phyloP scores from a whole-genome alignment of 768 basidiomycete species.

The Mycena indigotica region DNA sequence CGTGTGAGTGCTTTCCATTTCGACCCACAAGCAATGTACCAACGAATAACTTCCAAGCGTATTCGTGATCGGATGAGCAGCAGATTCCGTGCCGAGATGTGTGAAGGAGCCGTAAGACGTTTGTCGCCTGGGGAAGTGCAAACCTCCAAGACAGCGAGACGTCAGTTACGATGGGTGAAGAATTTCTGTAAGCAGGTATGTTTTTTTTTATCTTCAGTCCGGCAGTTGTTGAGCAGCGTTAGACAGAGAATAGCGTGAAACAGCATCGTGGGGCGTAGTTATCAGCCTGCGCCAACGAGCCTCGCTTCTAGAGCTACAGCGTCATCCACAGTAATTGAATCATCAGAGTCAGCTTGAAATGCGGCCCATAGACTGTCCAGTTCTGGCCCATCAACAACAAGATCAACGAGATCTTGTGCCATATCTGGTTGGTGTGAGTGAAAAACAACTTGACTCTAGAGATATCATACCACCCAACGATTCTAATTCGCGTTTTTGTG shows the following conservation, averaged over 20 bases:
- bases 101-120: constrained; percentile 50
- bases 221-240: neutral
- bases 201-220: neutral
- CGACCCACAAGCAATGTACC: constrained; percentile 9
- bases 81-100: constrained; percentile 56
- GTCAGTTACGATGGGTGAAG: constrained; percentile 56
- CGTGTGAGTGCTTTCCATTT: neutral
- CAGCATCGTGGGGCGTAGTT: neutral
- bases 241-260: constrained; percentile 14
- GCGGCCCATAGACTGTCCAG: constrained; percentile 65
- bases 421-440: constrained; percentile 43
- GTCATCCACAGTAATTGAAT: constrained; percentile 42
- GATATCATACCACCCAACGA: constrained; percentile 43
- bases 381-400: constrained; percentile 74
- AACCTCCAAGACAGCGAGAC: constrained; percentile 38
- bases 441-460: neutral
- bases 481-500: constrained; percentile 42
- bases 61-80: constrained; percentile 46
- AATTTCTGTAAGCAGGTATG: constrained; percentile 55
- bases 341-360: constrained; percentile 51
- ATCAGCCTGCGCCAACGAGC: constrained; percentile 34
- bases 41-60: constrained; percentile 30
- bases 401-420: constrained; percentile 61
- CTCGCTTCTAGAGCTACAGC: constrained; percentile 63
- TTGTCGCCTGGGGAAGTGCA: constrained; percentile 35